phyloP scores from a whole-genome alignment of 768 basidiomycete species.

The Boletus barrowsii region DNA sequence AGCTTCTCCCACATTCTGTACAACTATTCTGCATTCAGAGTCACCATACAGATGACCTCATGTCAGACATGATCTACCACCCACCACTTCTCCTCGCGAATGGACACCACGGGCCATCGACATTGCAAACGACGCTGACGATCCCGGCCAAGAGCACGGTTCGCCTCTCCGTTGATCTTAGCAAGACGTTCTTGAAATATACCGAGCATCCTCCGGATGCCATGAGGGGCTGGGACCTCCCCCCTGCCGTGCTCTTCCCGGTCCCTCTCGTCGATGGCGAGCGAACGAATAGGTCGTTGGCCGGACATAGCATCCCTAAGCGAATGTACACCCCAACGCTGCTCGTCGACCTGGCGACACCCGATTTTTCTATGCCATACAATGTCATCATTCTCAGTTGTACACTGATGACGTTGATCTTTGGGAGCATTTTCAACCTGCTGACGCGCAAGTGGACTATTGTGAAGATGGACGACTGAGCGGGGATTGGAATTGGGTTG shows the following conservation, averaged over 20 bases:
- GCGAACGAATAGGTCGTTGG: constrained; percentile 2
- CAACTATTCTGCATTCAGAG: background rate
- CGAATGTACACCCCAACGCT: constrained; percentile 78
- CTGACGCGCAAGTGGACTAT: constrained; percentile 81
- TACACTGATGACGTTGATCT: constrained; percentile 87
- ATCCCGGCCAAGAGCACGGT: constrained; percentile 70
- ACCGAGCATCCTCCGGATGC: constrained; percentile 97
- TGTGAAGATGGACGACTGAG: constrained; percentile 30
- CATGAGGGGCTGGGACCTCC: constrained; percentile 91
- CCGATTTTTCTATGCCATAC: constrained; percentile 99
- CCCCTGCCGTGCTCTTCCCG: constrained; percentile 74
- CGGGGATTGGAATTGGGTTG: too few species aligned
- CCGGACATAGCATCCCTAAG: constrained; percentile 9
- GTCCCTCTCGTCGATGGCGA: background rate
- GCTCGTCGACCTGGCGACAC: constrained; percentile 92
- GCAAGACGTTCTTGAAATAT: constrained; percentile 85
- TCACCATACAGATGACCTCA: constrained; percentile 49
- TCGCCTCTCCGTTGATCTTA: constrained; percentile 66
- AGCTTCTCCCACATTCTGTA: constrained; percentile 9
- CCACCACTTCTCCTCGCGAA: constrained; percentile 31
- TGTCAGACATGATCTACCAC: constrained; percentile 62
- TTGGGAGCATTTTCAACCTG: constrained; percentile 88
- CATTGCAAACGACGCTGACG: constrained; percentile 65
- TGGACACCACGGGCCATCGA: constrained; percentile 45
- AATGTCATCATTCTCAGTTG: constrained; percentile 98